Conservation (phyloP, 345 rosid species). For the Gossypium sturtianum region DNA sequence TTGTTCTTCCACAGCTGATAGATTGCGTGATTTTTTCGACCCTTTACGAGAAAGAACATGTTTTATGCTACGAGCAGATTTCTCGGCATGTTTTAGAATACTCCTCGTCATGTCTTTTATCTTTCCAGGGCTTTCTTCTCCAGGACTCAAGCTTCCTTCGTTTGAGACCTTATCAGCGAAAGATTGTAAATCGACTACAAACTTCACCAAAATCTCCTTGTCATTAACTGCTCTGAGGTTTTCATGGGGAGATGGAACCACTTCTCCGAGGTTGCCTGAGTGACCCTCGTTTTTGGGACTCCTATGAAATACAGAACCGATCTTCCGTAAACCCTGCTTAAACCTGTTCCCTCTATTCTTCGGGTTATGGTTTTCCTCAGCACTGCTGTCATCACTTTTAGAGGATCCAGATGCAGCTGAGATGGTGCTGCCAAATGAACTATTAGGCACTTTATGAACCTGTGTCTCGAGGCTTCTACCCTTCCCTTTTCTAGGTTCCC, state of each 20-base stretch:
- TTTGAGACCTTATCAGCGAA: slow-evolving; percentile 30
- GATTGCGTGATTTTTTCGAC: slow-evolving; percentile 32
- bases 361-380: slow-evolving; percentile 44
- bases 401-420: slow-evolving; percentile 32
- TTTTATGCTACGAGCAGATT: slow-evolving; percentile 50
- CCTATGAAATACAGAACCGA: slow-evolving; percentile 46
- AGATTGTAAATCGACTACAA: slow-evolving; percentile 45
- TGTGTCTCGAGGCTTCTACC: slow-evolving; percentile 38
- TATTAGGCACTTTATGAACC: slow-evolving; percentile 32
- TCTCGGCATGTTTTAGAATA: slow-evolving; percentile 57
- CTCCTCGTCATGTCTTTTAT: slow-evolving; percentile 58
- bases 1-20: slow-evolving; percentile 18
- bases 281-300: slow-evolving; percentile 38
- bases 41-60: slow-evolving; percentile 64
- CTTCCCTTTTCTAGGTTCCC: slow-evolving; percentile 90
- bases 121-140: slow-evolving; percentile 41
- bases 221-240: slow-evolving; percentile 51
- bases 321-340: slow-evolving; percentile 43
- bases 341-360: slow-evolving; percentile 27
- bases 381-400: slow-evolving; percentile 38
- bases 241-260: slow-evolving; percentile 38
- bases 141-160: slow-evolving; percentile 32
- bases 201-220: slow-evolving; percentile 40
- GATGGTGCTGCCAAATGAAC: slow-evolving; percentile 25
- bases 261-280: slow-evolving; percentile 34